phyloP scores from a whole-genome alignment of 2,329 filamentous ascomycete genomes.

The Ambrosiella cleistominuta region DNA sequence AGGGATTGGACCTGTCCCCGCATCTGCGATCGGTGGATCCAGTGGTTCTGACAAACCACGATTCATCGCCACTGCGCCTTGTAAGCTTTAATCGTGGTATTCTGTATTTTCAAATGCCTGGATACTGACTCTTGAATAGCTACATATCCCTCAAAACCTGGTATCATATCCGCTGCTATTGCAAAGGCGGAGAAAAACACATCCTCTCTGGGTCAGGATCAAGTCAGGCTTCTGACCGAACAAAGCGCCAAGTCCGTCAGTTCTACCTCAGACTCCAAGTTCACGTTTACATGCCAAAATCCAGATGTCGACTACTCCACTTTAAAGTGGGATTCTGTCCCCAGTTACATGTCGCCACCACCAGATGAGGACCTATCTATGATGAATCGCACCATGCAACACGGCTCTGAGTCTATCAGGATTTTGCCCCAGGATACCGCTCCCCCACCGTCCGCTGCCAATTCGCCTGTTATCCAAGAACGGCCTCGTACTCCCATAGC shows the following conservation, averaged over 20 bases:
- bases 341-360: constrained; percentile 10
- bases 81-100: neutral
- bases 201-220: constrained; percentile 55
- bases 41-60: constrained; percentile 27
- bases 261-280: constrained; percentile 63
- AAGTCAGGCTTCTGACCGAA: constrained; percentile 60
- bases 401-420: no score
- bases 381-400: no score
- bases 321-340: constrained; percentile 47
- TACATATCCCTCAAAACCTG: constrained; percentile 21
- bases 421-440: no score
- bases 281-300: constrained; percentile 91
- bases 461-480: no score
- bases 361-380: neutral
- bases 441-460: no score
- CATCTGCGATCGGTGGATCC: constrained; percentile 17
- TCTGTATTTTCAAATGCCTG: neutral
- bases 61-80: neutral
- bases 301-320: constrained; percentile 46
- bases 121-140: neutral
- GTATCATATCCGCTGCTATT: constrained; percentile 85
- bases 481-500: no score
- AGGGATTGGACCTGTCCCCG: constrained; percentile 11
- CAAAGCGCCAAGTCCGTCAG: constrained; percentile 38
- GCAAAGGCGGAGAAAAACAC: constrained; percentile 57